Evolutionary conservation across 2,329 filamentous ascomycete species (phyloP).

Genomic region (Metarhizium robertsii): DNA sequence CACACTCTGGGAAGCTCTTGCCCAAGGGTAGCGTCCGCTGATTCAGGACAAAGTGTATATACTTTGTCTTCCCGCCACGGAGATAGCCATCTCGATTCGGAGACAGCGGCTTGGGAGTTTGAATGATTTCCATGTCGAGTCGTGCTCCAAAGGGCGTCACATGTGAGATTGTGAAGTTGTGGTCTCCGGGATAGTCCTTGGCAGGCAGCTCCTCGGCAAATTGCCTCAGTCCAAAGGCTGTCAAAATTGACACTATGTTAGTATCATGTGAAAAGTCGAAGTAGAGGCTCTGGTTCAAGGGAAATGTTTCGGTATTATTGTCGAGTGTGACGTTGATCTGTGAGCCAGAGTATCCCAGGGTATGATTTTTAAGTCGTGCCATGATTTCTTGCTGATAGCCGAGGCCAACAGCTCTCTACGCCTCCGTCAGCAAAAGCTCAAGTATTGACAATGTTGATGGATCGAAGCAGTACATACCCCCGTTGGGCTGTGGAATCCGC

Average conservation of each 20-base stretch:
- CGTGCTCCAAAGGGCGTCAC: constrained; percentile 64
- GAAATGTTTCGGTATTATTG: constrained; percentile 59
- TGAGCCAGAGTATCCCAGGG: constrained; percentile 45
- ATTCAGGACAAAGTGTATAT: constrained; percentile 67
- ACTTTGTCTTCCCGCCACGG: constrained; percentile 48
- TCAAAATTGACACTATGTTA: constrained; percentile 60
- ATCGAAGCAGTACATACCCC: constrained; percentile 32
- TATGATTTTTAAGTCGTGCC: constrained; percentile 60
- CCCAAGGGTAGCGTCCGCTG: constrained; percentile 65
- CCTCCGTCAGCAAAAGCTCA: background rate
- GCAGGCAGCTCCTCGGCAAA: constrained; percentile 52
- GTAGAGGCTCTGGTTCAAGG: constrained; percentile 63
- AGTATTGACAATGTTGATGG: background rate
- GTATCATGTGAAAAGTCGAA: constrained; percentile 74
- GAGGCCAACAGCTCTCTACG: constrained; percentile 57
- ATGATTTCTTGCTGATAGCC: constrained; percentile 66
- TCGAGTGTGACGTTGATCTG: constrained; percentile 64
- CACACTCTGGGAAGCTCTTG: constrained; percentile 56
- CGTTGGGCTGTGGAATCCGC: constrained; percentile 54
- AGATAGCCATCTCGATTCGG: constrained; percentile 45
- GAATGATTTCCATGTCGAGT: constrained; percentile 66
- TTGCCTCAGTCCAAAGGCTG: constrained; percentile 63
- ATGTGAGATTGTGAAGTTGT: constrained; percentile 57
- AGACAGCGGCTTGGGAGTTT: constrained; percentile 52
- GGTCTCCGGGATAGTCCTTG: constrained; percentile 42